These are phyloP conservation scores for Nakazawaea ambrosiae DNA, from an alignment of 805 yeast species.

Conservation along the genomic window DNA sequence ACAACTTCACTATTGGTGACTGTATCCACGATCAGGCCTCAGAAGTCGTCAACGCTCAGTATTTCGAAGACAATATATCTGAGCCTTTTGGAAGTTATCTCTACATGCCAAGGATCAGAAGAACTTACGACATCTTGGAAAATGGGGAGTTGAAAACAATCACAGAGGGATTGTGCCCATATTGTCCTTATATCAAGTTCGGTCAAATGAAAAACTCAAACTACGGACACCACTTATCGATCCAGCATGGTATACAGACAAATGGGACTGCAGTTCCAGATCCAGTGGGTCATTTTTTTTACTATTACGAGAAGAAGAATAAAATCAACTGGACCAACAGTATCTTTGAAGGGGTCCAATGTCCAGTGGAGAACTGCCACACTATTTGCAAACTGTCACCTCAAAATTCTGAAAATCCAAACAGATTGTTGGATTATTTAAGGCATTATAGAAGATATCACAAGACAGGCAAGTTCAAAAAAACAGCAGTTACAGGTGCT, in stretches of 20 bases:
- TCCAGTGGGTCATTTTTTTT: slow-evolving; percentile 13
- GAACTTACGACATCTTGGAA: background rate
- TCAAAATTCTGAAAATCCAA: slow-evolving; percentile 13
- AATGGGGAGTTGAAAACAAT: background rate
- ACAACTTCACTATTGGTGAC: slow-evolving; percentile 1
- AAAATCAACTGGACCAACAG: slow-evolving; percentile 8
- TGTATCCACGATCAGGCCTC: background rate
- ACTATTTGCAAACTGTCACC: slow-evolving; percentile 5
- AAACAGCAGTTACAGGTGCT: too few relatives aligned
- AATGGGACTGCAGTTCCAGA: slow-evolving; percentile 21
- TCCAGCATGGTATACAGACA: slow-evolving; percentile 24
- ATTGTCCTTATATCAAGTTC: slow-evolving; percentile 13
- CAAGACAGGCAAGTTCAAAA: slow-evolving; percentile 13
- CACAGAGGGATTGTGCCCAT: slow-evolving; percentile 10
- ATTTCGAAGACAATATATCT: too few relatives aligned
- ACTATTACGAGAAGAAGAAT: slow-evolving; percentile 9
- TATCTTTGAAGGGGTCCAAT: slow-evolving; percentile 6
- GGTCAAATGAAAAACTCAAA: slow-evolving; percentile 22
- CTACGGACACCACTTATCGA: slow-evolving; percentile 24
- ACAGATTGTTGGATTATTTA: slow-evolving; percentile 22
- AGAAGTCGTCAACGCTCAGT: background rate
- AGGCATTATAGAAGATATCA: slow-evolving; percentile 23
- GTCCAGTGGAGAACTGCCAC: slow-evolving; percentile 5
- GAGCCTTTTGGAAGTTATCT: too few relatives aligned
- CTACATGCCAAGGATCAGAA: slow-evolving; percentile 4